Conservation (phyloP, 306 rosid genomes). For the Inga leiocalycina region DNA sequence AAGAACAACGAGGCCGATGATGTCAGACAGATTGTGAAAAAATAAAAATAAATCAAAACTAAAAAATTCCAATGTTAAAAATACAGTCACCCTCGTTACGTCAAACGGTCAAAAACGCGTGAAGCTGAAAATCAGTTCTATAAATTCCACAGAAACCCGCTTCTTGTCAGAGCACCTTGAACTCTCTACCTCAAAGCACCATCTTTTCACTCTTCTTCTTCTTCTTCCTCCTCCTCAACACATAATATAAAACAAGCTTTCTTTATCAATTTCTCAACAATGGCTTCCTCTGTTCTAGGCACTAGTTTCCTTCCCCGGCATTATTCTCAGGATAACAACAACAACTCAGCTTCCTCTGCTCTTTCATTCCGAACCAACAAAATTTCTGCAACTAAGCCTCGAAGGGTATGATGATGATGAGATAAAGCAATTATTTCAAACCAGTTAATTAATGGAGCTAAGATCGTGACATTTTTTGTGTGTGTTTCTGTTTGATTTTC, state of each 20-base stretch:
- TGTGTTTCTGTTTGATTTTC: slow-evolving; percentile 11
- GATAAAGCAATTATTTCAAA: neutral
- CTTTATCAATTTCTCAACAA: neutral
- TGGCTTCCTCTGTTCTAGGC: slow-evolving; percentile 49
- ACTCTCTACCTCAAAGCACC: neutral
- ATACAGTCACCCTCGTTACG: neutral
- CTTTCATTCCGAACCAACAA: slow-evolving; percentile 18
- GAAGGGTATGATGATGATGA: slow-evolving; percentile 33
- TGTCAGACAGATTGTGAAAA: no score
- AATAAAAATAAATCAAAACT: no score
- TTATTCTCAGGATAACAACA: slow-evolving; percentile 28
- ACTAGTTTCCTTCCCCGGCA: slow-evolving; percentile 37
- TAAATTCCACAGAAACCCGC: neutral
- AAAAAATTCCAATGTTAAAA: neutral
- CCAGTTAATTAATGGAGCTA: neutral
- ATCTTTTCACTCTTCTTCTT: neutral
- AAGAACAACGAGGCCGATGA: neutral
- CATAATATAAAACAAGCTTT: neutral
- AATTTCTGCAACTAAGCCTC: neutral
- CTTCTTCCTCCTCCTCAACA: neutral
- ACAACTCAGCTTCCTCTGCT: neutral
- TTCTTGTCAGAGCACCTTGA: neutral
- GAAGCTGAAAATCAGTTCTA: neutral
- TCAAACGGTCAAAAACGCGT: neutral
- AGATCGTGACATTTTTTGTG: neutral